Evolutionary conservation across 768 basidiomycete genomes (phyloP), one percentile per base, ranked within the genome.

Genomic region (Leccinum sublutescens): DNA sequence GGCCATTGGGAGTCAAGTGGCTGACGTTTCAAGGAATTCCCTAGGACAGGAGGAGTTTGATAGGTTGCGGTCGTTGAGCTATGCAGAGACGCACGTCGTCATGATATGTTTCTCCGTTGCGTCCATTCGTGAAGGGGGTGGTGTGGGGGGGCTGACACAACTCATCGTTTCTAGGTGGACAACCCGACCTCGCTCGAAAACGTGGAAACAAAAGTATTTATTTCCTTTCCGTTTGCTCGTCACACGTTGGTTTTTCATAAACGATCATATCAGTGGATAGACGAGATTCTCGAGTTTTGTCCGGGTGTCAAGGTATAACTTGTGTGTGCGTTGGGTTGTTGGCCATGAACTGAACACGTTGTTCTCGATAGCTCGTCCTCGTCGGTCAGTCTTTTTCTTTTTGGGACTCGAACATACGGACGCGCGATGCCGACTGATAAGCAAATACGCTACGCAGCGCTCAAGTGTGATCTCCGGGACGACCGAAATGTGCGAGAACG

Each of bases 41-140:
- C 54, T 75, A 94, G 93, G 93, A 47, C 94, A 96, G 74, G 94
- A 96, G 78, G 94, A 96, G 68, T 98, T 98, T 69, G 96, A 96
- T 71, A 81, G 95, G 49, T 77, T 98, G 57, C 84, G 96, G 50
- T 96, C 95, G 11, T 77, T 98, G n/a, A 93, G 91, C 38, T 98
- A 98, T 72, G 91, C 96, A 9, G 96, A 98, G 74, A 97, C 96
- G 1, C 92, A 98, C 75, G 89, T 98, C 59, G 83, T 98, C 62
- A 91, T 98, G 90, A 79, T 98, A 25, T 98, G 96, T 75, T 98
- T 97, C 73, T 96, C 95, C 38, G 93, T 45, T 93, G 62, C 58
- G 85, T 77, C 10, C 54, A 2, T 25, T 14, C 29, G 7, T 8
- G 1, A 19, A 33, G 11, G 33, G 31, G 33, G 31, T 9, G 29